Conservation (phyloP, 208 protist genomes). For the Crithidia mellificae region DNA sequence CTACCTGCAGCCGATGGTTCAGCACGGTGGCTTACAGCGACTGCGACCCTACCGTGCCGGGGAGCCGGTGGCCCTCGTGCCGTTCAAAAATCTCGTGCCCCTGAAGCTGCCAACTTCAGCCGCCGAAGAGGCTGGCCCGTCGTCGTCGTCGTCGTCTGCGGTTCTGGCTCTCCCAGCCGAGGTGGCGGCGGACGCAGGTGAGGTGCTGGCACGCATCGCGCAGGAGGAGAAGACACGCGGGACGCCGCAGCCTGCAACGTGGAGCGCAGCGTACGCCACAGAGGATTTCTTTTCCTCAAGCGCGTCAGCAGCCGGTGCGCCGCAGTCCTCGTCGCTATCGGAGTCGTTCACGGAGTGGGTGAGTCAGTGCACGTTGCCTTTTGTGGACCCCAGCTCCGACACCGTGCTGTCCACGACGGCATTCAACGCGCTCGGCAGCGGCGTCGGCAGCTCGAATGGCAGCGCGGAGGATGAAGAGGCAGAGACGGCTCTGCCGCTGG, state of each 20-base stretch:
- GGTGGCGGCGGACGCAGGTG: slow-evolving; percentile 4
- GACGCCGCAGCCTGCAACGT: slow-evolving; percentile 5
- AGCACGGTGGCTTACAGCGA: slow-evolving; percentile 44
- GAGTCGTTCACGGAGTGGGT: slow-evolving; percentile 73
- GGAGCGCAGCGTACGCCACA: slow-evolving; percentile 33
- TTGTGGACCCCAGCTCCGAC: slow-evolving; percentile 47
- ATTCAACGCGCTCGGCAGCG: slow-evolving; percentile 9
- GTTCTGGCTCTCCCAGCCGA: slow-evolving; percentile 1
- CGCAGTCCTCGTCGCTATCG: background rate
- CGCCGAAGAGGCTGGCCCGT: too few species aligned
- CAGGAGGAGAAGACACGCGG: slow-evolving; percentile 2
- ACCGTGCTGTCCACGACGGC: slow-evolving; percentile 41
- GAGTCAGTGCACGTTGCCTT: slow-evolving; percentile 47
- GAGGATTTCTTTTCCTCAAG: slow-evolving; percentile 16
- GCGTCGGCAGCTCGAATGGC: slow-evolving; percentile 1
- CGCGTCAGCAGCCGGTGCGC: background rate
- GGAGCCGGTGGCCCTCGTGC: slow-evolving; percentile 33
- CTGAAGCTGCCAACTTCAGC: background rate
- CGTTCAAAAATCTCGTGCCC: slow-evolving; percentile 34
- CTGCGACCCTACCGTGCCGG: slow-evolving; percentile 52
- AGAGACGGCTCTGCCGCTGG: slow-evolving; percentile 15
- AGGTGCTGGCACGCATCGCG: slow-evolving; percentile 2
- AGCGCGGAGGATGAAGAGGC: slow-evolving; percentile 1
- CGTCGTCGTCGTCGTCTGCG: too few species aligned
- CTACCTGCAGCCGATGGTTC: slow-evolving; percentile 45